Base-by-base conservation (phyloP, 2,329 filamentous ascomycete species). In the Chrysoporthe puriensis region DNA sequence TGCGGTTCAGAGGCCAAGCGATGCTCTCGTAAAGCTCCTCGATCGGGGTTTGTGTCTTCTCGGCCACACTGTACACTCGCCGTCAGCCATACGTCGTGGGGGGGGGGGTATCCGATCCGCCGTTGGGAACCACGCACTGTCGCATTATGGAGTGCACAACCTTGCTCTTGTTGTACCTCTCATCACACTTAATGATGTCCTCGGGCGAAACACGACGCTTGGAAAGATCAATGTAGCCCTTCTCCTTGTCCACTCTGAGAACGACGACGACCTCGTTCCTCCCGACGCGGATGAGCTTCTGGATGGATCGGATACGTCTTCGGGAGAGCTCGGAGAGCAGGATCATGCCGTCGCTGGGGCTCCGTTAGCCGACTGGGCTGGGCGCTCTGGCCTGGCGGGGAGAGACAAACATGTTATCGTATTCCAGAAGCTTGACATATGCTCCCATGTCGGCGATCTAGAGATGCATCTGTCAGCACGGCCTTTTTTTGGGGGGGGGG, bases 81-180 rank as follows among this genome's bases (percentile, higher is more conserved):
- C 34, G 54, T 64, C n/a, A 64, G 63, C 34, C 42, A 32, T 18
- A 5, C 34, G 14, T 18, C 48, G n/a, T 32, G 4, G 4, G 11
- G 14, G n/a, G 18, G 4, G 4, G 11, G 14, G 18, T 3, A 21
- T 36, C 16, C 13, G 56, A 58, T 40, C 9, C 34, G 34, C 36
- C 34, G 16, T 8, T 11, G 34, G 46, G n/a, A 11, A 5, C 26
- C 42, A 64, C 62, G 43, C 32, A 64, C 34, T 70, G 96, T 79
- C 95, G 91, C 92, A 99, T 95, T 81, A 99, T 97, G 65, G 93
- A 96, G 82, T 99, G 96, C 52, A 98, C 96, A 86, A 97, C 96
- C 86, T 99, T 99, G 85, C 93, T 93, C 90, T 99, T 99, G 88
- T 99, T 99, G 87, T 97, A 99, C 74, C 96, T 90, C 85, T 99